phyloP scores from a whole-genome alignment of 208 protist genomes.

The Leishmania lainsoni region DNA sequence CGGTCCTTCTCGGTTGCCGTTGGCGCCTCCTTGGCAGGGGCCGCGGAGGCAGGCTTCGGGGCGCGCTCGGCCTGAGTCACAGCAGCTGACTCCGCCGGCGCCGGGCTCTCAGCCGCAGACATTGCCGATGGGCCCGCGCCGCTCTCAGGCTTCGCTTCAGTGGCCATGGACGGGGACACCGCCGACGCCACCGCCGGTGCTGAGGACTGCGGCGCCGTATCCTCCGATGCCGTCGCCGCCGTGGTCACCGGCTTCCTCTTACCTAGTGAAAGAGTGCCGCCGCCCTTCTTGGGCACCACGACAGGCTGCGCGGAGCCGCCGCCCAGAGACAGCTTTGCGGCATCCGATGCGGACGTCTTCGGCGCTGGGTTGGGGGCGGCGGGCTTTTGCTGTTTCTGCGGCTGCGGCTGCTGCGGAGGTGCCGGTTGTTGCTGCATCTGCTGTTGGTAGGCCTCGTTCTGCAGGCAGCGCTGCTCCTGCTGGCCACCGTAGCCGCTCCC shows the following conservation, averaged over 20 bases:
- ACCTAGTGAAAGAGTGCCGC: constrained; percentile 65
- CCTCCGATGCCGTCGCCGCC: constrained; percentile 28
- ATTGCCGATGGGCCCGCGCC: constrained; percentile 16
- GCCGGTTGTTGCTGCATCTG: constrained; percentile 16
- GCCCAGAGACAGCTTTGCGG: constrained; percentile 67
- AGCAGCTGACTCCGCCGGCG: background rate
- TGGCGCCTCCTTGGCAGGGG: constrained; percentile 23
- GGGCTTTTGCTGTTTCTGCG: constrained; percentile 13
- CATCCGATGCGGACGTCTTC: constrained; percentile 31
- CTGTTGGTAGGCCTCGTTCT: constrained; percentile 20
- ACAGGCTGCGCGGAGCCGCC: constrained; percentile 34
- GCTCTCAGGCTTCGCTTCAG: constrained; percentile 29
- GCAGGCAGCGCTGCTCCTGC: constrained; percentile 29
- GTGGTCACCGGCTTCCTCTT: constrained; percentile 68
- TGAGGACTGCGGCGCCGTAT: constrained; percentile 8
- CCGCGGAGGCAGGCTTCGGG: constrained; percentile 24
- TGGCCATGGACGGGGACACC: constrained; percentile 2
- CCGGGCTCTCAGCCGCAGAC: background rate
- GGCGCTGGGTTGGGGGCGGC: constrained; percentile 6
- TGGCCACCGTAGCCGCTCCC: constrained; percentile 22
- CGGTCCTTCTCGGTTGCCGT: constrained; percentile 9
- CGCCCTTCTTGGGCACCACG: constrained; percentile 67
- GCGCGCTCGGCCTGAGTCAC: constrained; percentile 3
- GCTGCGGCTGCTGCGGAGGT: constrained; percentile 9
- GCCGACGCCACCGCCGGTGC: background rate